phyloP scores from a whole-genome alignment of 2,329 filamentous ascomycete species.

The Claviceps arundinis region DNA sequence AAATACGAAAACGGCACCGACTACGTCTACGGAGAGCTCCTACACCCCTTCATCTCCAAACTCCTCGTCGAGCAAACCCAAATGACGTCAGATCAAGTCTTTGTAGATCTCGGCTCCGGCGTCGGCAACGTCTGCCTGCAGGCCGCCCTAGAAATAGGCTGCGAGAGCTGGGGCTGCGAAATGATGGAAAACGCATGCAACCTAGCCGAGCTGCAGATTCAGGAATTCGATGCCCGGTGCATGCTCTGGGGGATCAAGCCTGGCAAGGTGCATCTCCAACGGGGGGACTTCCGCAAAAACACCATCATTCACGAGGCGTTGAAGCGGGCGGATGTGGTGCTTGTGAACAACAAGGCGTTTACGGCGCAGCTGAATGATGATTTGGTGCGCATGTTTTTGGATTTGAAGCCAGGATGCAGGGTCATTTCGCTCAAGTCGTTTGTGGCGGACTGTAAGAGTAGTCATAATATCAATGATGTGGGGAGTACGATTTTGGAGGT shows the following conservation, averaged over 20 bases:
- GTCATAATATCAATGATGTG: slow-evolving; percentile 64
- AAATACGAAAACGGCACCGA: slow-evolving; percentile 84
- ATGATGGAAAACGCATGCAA: slow-evolving; percentile 86
- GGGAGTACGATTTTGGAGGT: slow-evolving; percentile 72
- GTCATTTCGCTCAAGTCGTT: slow-evolving; percentile 91
- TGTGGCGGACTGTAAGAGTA: slow-evolving; percentile 65
- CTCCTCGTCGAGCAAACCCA: slow-evolving; percentile 65
- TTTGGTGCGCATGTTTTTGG: slow-evolving; percentile 79
- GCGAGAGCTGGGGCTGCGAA: slow-evolving; percentile 92
- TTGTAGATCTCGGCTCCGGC: slow-evolving; percentile 89
- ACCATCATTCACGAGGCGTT: slow-evolving; percentile 57
- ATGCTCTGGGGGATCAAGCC: slow-evolving; percentile 77
- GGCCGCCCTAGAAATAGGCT: slow-evolving; percentile 83
- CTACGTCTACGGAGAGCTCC: slow-evolving; percentile 87
- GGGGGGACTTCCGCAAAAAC: slow-evolving; percentile 73
- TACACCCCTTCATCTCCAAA: slow-evolving; percentile 69
- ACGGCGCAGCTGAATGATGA: slow-evolving; percentile 74
- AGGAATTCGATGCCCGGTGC: slow-evolving; percentile 75
- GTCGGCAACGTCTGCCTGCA: slow-evolving; percentile 94
- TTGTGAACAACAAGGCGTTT: slow-evolving; percentile 98
- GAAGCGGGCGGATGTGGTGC: slow-evolving; percentile 79
- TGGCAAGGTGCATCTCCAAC: slow-evolving; percentile 65
- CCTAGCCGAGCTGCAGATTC: slow-evolving; percentile 65
- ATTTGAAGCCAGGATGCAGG: slow-evolving; percentile 79
- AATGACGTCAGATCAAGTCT: slow-evolving; percentile 72